A percentile compares a stretch with the other conserved stretches of the same genome.
These are phyloP conservation scores for Rhexocercosporidium sp. DNA, from an alignment of 2,329 filamentous ascomycete species.

Conservation along the genomic window DNA sequence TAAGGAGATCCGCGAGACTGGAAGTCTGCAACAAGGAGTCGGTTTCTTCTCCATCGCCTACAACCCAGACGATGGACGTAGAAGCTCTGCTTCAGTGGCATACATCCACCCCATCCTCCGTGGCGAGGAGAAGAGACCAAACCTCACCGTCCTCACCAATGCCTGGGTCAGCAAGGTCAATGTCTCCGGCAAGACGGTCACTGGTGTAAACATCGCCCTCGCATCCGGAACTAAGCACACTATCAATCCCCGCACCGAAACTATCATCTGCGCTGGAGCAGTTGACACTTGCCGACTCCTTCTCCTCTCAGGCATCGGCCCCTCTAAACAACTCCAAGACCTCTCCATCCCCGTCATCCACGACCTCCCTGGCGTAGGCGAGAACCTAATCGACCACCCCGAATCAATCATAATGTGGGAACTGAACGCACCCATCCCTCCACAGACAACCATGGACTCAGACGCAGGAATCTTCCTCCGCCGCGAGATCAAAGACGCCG, in stretches of 20 bases:
- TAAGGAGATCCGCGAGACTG: conserved; percentile 75
- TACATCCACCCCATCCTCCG: conserved; percentile 92
- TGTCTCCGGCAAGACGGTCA: conserved; percentile 70
- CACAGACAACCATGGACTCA: conserved; percentile 56
- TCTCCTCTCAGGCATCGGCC: conserved; percentile 47
- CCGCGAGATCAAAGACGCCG: conserved; percentile 72
- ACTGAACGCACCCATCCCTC: conserved; percentile 47
- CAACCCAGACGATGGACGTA: conserved; percentile 84
- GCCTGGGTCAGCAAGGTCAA: conserved; percentile 87
- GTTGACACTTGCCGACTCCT: conserved; percentile 46
- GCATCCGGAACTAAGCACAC: conserved; percentile 58
- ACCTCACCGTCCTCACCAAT: conserved; percentile 85
- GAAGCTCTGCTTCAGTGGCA: conserved; percentile 86
- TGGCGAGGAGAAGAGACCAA: conserved; percentile 80
- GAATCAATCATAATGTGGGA: conserved; percentile 56
- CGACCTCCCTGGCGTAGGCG: conserved; percentile 43
- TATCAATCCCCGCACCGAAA: conserved; percentile 74
- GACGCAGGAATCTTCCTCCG: conserved; percentile 70
- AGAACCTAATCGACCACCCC: conserved; percentile 45
- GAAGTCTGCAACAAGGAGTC: conserved; percentile 75
- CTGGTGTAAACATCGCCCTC: conserved; percentile 71
- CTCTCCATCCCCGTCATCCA: conserved; percentile 42
- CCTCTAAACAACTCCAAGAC: conserved; percentile 38
- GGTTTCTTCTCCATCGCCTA: conserved; percentile 93
- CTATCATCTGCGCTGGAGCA: conserved; percentile 51